Conservation (phyloP, 2,329 filamentous ascomycete species). For the Cryphonectria carpinicola region DNA sequence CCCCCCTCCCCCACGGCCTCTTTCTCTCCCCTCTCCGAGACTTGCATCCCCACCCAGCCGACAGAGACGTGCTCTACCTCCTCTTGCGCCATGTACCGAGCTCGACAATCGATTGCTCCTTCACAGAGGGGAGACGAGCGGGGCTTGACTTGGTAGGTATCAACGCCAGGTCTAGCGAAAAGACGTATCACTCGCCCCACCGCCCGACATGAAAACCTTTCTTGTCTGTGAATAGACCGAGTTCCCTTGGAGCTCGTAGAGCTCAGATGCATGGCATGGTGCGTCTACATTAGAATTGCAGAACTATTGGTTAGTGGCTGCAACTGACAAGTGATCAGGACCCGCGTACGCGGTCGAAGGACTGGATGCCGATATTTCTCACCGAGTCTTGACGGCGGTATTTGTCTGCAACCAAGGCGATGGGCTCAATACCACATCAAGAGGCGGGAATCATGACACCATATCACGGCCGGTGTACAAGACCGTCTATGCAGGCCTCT, state of each 20-base stretch:
- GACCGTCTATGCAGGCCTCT: background rate
- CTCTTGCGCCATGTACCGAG: background rate
- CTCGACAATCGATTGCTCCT: background rate
- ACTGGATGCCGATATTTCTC: background rate
- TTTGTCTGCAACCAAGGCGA: background rate
- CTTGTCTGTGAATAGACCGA: too few species aligned
- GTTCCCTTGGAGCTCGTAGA: background rate
- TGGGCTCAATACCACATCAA: background rate
- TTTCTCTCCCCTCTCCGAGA: background rate
- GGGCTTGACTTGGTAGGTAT: background rate
- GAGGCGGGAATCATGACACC: background rate
- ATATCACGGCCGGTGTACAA: background rate
- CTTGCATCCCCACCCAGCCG: background rate
- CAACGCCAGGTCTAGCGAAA: background rate
- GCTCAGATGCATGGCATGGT: background rate
- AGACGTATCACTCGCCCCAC: background rate
- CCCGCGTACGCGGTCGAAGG: background rate
- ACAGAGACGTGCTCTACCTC: background rate
- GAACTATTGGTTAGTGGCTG: background rate
- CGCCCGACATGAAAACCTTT: background rate
- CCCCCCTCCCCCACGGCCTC: too few species aligned
- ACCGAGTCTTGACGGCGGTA: background rate
- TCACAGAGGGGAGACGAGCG: background rate
- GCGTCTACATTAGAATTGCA: background rate
- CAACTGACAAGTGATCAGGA: background rate